These are phyloP conservation scores for Canariomyces notabilis DNA, from an alignment of 2,329 filamentous ascomycete species.

Conservation along the genomic window DNA sequence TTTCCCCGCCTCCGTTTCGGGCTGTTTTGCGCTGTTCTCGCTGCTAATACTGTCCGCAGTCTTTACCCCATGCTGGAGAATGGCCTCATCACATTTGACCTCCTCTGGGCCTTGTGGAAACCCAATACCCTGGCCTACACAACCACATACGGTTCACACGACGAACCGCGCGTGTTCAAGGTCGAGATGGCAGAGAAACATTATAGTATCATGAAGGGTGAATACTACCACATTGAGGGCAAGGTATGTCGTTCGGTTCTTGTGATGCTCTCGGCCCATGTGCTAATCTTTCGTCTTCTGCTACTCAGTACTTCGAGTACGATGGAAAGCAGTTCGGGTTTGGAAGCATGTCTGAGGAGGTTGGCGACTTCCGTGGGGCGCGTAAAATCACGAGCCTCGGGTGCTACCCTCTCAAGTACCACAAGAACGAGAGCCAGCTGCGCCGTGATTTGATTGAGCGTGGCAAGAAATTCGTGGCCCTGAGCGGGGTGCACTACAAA, in stretches of 20 bases:
- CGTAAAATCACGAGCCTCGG: constrained; percentile 75
- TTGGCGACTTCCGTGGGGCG: constrained; percentile 72
- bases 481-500: constrained; percentile 80
- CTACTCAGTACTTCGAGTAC: constrained; percentile 81
- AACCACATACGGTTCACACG: constrained; percentile 68
- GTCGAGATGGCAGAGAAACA: constrained; percentile 72
- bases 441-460: constrained; percentile 66
- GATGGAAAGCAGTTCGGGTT: constrained; percentile 83
- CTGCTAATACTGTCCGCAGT: constrained; percentile 33
- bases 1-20: not conserved
- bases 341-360: constrained; percentile 63
- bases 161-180: constrained; percentile 78
- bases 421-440: constrained; percentile 64
- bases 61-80: constrained; percentile 75
- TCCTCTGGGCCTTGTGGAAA: constrained; percentile 85
- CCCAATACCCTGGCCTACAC: constrained; percentile 76
- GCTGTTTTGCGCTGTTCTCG: not conserved
- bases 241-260: constrained; percentile 36
- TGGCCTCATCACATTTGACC: constrained; percentile 81
- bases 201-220: constrained; percentile 61
- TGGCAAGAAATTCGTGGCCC: constrained; percentile 75
- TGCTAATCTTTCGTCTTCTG: not conserved
- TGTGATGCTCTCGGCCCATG: constrained; percentile 3
- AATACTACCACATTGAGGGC: constrained; percentile 73
- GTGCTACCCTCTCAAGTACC: constrained; percentile 75